phyloP scores from a whole-genome alignment of 2,329 filamentous ascomycete species.

The Fusarium gaditjirri region DNA sequence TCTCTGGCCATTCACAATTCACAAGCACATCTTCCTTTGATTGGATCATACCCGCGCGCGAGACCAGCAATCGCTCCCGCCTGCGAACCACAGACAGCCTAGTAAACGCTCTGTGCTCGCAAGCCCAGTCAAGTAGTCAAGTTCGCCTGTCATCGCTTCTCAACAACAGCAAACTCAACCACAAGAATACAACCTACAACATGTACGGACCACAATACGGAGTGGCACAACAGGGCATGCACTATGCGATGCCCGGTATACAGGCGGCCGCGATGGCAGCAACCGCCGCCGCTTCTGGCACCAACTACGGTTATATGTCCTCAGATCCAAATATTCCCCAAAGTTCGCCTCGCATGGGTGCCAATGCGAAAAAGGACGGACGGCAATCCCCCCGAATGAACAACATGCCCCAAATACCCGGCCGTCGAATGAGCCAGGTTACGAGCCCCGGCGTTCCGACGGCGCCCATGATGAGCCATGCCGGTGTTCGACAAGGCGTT shows the following conservation, averaged over 20 bases:
- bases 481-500: slow-evolving; percentile 60
- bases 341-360: slow-evolving; percentile 80
- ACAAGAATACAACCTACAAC: slow-evolving; percentile 77
- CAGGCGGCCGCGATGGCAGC: slow-evolving; percentile 93
- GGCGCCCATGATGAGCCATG: slow-evolving; percentile 80
- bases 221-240: slow-evolving; percentile 78
- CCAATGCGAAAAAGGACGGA: slow-evolving; percentile 77
- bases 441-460: slow-evolving; percentile 79
- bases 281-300: slow-evolving; percentile 89
- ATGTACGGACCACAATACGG: slow-evolving; percentile 84
- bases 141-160: slow-evolving; percentile 73
- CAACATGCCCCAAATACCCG: slow-evolving; percentile 68
- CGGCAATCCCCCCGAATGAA: slow-evolving; percentile 83
- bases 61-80: slow-evolving; percentile 25
- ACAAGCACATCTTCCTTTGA: slow-evolving; percentile 42
- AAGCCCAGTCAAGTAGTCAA: neutral
- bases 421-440: slow-evolving; percentile 79
- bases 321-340: slow-evolving; percentile 75
- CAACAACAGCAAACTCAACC: slow-evolving; percentile 74
- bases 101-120: slow-evolving; percentile 28
- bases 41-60: slow-evolving; percentile 38
- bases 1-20: slow-evolving; percentile 47
- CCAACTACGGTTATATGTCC: slow-evolving; percentile 77
- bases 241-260: slow-evolving; percentile 81
- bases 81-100: slow-evolving; percentile 5